A percentile compares a stretch with the other conserved stretches of the same genome.
Conservation (phyloP, 495 filamentous ascomycete species). For the Lophium mytilinum region DNA sequence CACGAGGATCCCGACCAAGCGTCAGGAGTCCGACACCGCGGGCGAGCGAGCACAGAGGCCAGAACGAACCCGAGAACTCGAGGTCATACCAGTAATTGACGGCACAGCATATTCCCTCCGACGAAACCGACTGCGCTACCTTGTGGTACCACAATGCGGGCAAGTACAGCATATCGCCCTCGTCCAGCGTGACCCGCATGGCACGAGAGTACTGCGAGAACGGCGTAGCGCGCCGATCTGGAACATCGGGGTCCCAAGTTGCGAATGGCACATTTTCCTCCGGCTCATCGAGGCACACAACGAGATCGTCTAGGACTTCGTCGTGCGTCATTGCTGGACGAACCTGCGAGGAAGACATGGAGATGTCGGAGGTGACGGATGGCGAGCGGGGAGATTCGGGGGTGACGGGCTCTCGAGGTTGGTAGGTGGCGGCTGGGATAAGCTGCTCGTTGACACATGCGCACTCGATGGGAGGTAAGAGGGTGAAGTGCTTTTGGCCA, state of each 20-base stretch:
- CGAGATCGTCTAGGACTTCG: conserved; percentile 23
- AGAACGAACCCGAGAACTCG: conserved; percentile 29
- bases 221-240: conserved; percentile 37
- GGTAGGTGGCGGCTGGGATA: conserved; percentile 47
- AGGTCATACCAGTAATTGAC: conserved; percentile 64
- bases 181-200: conserved; percentile 50
- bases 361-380: not conserved
- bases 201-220: conserved; percentile 50
- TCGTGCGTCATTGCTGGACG: not conserved
- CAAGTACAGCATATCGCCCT: conserved; percentile 76
- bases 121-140: conserved; percentile 55
- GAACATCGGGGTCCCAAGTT: conserved; percentile 61
- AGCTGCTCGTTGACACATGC: conserved; percentile 53
- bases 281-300: conserved; percentile 32
- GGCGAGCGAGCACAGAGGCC: conserved; percentile 16
- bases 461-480: conserved; percentile 57
- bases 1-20: not conserved
- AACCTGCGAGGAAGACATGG: not conserved
- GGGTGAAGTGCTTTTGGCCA: conserved; percentile 60
- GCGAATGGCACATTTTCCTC: conserved; percentile 50
- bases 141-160: conserved; percentile 71
- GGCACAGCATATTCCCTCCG: conserved; percentile 60
- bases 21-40: conserved; percentile 13
- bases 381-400: not conserved
- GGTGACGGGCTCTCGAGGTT: not conserved